Evolutionary conservation across 2,329 filamentous ascomycete genomes (phyloP).

Genomic region (Sclerotinia subarctica): DNA sequence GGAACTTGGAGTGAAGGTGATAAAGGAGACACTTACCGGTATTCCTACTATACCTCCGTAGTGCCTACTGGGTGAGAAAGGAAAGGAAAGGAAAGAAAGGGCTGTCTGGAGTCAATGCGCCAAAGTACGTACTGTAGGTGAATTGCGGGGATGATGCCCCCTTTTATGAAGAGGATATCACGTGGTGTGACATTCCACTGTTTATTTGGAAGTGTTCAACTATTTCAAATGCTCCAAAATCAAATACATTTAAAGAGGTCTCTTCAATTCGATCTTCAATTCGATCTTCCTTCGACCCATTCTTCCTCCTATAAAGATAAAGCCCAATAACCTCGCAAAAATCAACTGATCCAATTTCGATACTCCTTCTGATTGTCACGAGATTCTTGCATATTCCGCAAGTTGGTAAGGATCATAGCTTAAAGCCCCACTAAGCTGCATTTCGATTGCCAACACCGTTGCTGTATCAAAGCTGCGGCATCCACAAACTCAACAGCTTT

Average conservation of each 20-base stretch:
- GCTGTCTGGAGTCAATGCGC: neutral
- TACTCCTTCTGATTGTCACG: neutral
- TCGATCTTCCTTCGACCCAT: neutral
- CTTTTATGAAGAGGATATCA: neutral
- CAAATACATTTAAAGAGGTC: too few relatives aligned
- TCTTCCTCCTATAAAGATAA: neutral
- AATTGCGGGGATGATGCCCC: conserved; percentile 11
- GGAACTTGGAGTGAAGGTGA: neutral
- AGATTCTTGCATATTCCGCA: neutral
- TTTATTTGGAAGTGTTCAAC: neutral
- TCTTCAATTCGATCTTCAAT: too few relatives aligned
- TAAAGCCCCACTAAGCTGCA: conserved; percentile 20
- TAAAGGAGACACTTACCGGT: neutral
- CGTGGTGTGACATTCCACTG: neutral
- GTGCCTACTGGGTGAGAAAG: neutral
- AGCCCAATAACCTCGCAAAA: neutral
- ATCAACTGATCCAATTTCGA: neutral
- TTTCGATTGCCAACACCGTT: conserved; percentile 21
- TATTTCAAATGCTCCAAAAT: neutral
- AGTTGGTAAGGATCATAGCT: conserved; percentile 11
- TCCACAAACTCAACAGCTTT: conserved; percentile 21
- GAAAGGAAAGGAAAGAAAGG: neutral
- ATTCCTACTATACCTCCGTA: too few relatives aligned
- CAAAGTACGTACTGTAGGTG: too few relatives aligned
- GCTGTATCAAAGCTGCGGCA: conserved; percentile 21